Evolutionary conservation across 257 asterid species (phyloP), one percentile per base, ranked within the genome.

Genomic region (Solanum megistacrolobum): DNA sequence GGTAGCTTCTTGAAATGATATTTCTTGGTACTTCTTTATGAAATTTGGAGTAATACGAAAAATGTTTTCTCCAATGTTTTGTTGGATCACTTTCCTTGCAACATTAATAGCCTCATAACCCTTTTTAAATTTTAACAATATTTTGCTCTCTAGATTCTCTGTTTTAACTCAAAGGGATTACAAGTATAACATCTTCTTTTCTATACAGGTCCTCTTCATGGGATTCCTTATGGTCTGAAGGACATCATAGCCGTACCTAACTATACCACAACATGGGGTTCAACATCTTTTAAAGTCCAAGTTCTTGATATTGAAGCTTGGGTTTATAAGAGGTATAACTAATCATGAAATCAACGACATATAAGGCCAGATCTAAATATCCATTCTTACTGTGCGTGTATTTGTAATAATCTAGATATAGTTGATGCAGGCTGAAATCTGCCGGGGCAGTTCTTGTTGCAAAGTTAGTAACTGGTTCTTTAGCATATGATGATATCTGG

Each of bases 181-280:
- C 69, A 18, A 9, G 12, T 46, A 82, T 46, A 82, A 31, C 43
- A 48, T 82, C 79, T 85, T 66, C 14, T 69, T 39, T 88, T 87
- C 65, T 83, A 85, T 90, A 62, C 89, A 95, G 99, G 99, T 86
- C 98, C 96, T 31, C 98, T 97, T 68, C 99, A 97, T 88, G 99
- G 99, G 84, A 96, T 97, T 87, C 99, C 99, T 58, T 97, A 95
- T 52, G 99, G 99, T 23, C 90, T 97, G 91, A 96, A 97, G 94
- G 99, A 95, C 91, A 96, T 94, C 83, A 94, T 96, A 88, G 96
- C 99, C 52, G 98, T 97, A 78, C 99, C 99, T 20, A 91, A 89
- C 83, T 97, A 97, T 94, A 93, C 89, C 92, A 97, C 99, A 16
- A 96, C 99, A 1, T 97, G 99, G 99, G 99, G 99, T 66, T 97